A percentile compares a stretch with the other conserved stretches of the same genome.
Evolutionary conservation across 2,329 filamentous ascomycete genomes (phyloP).

Genomic region (Neopestalotiopsis rosae): DNA sequence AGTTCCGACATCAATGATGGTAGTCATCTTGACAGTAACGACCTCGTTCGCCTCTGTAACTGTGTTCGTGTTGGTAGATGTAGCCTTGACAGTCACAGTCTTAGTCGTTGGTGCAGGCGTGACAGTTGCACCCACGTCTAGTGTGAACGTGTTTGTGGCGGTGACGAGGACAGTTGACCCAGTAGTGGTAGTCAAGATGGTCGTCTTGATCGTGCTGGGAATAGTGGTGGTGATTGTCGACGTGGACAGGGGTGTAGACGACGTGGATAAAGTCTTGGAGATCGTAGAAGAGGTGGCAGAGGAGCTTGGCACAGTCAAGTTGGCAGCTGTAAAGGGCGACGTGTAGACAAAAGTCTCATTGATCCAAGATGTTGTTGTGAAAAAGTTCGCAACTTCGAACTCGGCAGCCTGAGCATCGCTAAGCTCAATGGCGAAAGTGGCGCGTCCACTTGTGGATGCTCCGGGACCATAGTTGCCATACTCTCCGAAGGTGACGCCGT

Average conservation of each 20-base stretch:
- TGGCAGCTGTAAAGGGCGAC: conserved; percentile 41
- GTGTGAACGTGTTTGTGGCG: conserved; percentile 19
- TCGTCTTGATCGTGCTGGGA: conserved; percentile 28
- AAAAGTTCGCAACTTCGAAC: conserved; percentile 46
- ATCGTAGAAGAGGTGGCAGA: conserved; percentile 9
- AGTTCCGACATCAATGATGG: conserved; percentile 16
- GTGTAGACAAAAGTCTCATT: conserved; percentile 37
- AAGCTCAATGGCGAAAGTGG: conserved; percentile 45
- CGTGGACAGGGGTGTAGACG: not conserved
- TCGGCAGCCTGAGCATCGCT: conserved; percentile 38
- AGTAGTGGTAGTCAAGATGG: conserved; percentile 24
- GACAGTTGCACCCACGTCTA: conserved; percentile 23
- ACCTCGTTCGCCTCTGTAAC: not conserved
- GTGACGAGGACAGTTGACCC: conserved; percentile 29
- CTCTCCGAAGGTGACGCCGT: conserved; percentile 61
- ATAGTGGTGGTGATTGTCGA: conserved; percentile 29
- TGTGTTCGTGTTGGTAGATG: not conserved
- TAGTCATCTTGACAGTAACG: not conserved
- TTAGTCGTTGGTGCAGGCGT: conserved; percentile 22
- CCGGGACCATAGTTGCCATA: conserved; percentile 64
- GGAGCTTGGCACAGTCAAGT: conserved; percentile 23
- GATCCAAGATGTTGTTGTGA: conserved; percentile 24
- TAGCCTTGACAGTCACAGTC: conserved; percentile 30
- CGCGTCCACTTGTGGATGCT: conserved; percentile 55
- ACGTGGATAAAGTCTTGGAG: conserved; percentile 4